Evolutionary conservation across 1,139 yeast species (phyloP), one percentile per base, ranked within the genome.

Genomic region (Nadsonia starkeyi-henricii): DNA sequence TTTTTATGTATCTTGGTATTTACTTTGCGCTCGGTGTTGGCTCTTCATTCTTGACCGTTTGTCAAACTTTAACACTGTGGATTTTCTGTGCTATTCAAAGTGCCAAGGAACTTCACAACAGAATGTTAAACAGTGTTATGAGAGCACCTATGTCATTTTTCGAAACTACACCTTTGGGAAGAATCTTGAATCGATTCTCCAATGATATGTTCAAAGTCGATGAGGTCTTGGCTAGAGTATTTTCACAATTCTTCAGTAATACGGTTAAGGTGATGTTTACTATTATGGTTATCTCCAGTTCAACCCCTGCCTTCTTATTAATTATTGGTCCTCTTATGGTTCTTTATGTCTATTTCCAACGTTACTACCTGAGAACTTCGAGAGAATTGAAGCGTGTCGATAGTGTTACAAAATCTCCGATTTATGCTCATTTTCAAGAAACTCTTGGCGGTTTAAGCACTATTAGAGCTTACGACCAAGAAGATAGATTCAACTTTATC

Each of bases 91-190:
- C 95, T 2, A 83, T 91, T 57, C 78, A 79, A 50, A 95, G 94
- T 15, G 89, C 96, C 7, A 79, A 71, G 52, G 75, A 72, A 51
- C 72, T 91, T 53, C 98, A 91, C 64, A 76, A 80, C 54, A 66
- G 69, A 28, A 89, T 91, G 97, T 79, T 94, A 3, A 65, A 66
- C 37, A 72, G 88, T 53, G 95, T 91, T 15, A 68, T 91, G 53
- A 74, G 91, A 53, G 95, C 97, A 0, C 98, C 98, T 53, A 93
- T 91, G 98, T 76, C 88, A 41, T 91, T 93, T 64, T 91, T 93
- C 61, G 98, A 93, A 66, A 88, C 96, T 0, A 91, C 97, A 0
- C 99, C 98, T 46, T 77, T 91, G 54, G 98, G 99, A 39, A 78
- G 98, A 65, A 79, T 93, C 52, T 72, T 91, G 65, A 93, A 93